Percentiles rank a stretch among this genome's conserved stretches.
Conservation (phyloP, 257 asterid species). For the Solanum lycopersicoides region DNA sequence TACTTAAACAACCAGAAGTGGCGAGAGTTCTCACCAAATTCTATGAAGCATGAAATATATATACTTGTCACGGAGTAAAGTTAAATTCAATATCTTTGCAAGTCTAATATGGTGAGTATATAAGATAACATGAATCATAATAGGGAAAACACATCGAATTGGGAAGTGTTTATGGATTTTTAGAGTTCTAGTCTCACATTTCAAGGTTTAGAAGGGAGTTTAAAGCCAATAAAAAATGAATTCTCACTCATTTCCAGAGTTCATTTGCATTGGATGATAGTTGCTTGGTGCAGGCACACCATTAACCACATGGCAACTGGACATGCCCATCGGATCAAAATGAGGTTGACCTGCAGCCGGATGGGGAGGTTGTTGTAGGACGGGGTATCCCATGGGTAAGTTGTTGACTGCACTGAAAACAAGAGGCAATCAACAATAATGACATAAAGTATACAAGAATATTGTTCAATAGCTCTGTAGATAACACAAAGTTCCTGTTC, state of each 20-base stretch:
- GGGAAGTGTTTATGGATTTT: background rate
- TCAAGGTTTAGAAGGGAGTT: background rate
- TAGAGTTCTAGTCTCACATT: background rate
- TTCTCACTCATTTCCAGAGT: conserved; percentile 74
- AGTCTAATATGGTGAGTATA: background rate
- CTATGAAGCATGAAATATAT: background rate
- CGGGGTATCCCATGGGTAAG: conserved; percentile 92
- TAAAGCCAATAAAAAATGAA: background rate
- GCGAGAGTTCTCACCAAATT: background rate
- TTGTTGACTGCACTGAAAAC: conserved; percentile 82
- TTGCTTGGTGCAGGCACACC: conserved; percentile 82
- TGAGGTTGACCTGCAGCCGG: conserved; percentile 76
- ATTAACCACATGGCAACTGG: conserved; percentile 72
- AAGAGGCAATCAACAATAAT: conserved; percentile 31
- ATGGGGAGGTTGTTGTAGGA: conserved; percentile 60
- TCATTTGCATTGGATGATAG: conserved; percentile 81
- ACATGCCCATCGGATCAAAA: conserved; percentile 55
- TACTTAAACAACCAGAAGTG: background rate
- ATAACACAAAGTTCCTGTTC: background rate
- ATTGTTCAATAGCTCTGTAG: background rate
- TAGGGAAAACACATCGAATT: background rate
- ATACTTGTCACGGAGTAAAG: background rate
- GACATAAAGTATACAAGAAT: background rate
- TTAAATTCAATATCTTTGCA: background rate
- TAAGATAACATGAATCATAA: background rate